Evolutionary conservation across 2,329 filamentous ascomycete species (phyloP).

Genomic region (Diaporthe caulivora): DNA sequence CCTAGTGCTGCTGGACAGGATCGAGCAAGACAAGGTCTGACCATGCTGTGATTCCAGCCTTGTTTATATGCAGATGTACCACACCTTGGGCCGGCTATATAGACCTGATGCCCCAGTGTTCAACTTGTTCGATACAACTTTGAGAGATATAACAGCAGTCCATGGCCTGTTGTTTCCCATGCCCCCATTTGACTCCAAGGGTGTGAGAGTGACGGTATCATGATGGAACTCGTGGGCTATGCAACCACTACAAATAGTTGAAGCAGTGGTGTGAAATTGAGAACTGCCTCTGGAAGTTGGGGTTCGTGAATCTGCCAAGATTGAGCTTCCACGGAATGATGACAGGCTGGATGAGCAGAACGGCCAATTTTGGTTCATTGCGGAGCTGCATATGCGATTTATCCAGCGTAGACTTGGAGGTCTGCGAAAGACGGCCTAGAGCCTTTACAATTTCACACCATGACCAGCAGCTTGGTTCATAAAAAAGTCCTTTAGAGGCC

Average conservation of each 20-base stretch:
- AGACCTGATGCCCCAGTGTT: neutral
- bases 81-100: neutral
- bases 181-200: neutral
- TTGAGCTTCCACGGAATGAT: neutral
- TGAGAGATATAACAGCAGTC: neutral
- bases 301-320: neutral
- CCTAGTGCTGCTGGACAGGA: neutral
- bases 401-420: neutral
- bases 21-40: neutral
- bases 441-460: slow-evolving; percentile 56
- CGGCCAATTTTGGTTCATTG: neutral
- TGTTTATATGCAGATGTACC: neutral
- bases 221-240: neutral
- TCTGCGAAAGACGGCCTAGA: neutral
- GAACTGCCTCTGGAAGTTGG: neutral
- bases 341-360: neutral
- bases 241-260: neutral
- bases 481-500: slow-evolving; percentile 83
- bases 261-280: neutral
- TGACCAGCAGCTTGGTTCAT: slow-evolving; percentile 80
- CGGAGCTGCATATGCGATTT: neutral
- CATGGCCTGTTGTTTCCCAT: neutral
- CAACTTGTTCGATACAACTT: neutral
- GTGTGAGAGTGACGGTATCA: neutral
- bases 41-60: neutral